Conservation (phyloP, 148 eudicot genomes). For the Polygonum maritimum region DNA sequence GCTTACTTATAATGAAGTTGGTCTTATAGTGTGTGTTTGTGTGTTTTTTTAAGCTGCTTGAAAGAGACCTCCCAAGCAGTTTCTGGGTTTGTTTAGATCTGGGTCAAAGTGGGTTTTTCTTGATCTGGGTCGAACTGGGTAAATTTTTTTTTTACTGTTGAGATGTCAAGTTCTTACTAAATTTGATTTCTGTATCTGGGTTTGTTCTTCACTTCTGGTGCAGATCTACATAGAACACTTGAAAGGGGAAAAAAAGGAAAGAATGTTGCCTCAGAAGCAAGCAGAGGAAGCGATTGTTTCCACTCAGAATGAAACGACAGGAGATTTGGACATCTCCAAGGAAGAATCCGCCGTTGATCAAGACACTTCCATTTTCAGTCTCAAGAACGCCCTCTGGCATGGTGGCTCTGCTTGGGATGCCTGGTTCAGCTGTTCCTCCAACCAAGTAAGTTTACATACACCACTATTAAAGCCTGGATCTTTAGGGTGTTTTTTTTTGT, state of each 20-base stretch:
- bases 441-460: constrained; percentile 22
- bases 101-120: constrained; percentile 8
- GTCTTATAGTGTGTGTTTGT: not conserved
- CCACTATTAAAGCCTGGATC: no score
- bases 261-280: constrained; percentile 29
- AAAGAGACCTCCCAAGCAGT: constrained; percentile 4
- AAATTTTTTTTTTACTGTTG: not conserved
- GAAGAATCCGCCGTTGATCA: constrained; percentile 13
- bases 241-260: not conserved
- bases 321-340: constrained; percentile 6
- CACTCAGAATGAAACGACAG: constrained; percentile 6
- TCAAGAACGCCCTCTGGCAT: constrained; percentile 42
- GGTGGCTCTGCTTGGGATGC: constrained; percentile 58
- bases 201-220: not conserved
- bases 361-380: constrained; percentile 16
- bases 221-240: not conserved
- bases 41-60: not conserved
- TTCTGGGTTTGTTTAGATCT: not conserved
- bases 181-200: not conserved
- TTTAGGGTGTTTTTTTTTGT: no score
- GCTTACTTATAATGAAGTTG: not conserved
- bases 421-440: constrained; percentile 46
- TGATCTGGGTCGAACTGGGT: not conserved
- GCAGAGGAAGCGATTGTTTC: constrained; percentile 23
- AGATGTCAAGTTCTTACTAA: not conserved